These are phyloP conservation scores for Starmerella floris DNA, from an alignment of 805 yeast genomes.

Conservation along the genomic window DNA sequence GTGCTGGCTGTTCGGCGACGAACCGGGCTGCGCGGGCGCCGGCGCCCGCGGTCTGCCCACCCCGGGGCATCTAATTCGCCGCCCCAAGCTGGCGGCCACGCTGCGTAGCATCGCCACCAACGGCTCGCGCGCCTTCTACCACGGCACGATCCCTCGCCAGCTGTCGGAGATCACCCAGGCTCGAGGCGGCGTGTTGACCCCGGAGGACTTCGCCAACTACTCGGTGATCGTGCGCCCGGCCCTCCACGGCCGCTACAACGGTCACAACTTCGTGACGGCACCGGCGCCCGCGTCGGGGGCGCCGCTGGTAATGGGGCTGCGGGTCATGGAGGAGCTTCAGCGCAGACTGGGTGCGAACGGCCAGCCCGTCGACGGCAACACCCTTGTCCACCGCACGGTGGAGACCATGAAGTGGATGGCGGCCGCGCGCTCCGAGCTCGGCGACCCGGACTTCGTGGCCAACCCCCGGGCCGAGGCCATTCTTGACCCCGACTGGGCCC, in stretches of 20 bases:
- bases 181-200: conserved; percentile 54
- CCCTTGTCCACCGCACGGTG: conserved; percentile 48
- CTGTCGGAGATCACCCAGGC: conserved; percentile 39
- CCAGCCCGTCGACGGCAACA: conserved; percentile 32
- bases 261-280: conserved; percentile 40
- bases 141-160: conserved; percentile 58
- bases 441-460: conserved; percentile 39
- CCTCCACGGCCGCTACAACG: conserved; percentile 32
- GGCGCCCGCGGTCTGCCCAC: neutral
- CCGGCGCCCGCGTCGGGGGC: conserved; percentile 76
- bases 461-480: conserved; percentile 34
- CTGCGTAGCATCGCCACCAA: conserved; percentile 54
- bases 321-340: conserved; percentile 41
- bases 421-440: conserved; percentile 70
- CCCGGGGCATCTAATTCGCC: conserved; percentile 15
- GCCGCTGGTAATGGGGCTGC: conserved; percentile 62
- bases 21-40: conserved; percentile 2
- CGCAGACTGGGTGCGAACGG: conserved; percentile 19
- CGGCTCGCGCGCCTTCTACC: conserved; percentile 74
- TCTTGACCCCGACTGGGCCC: conserved; percentile 45
- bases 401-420: conserved; percentile 94
- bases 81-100: conserved; percentile 55
- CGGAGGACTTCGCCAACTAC: conserved; percentile 56
- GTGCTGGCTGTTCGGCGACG: conserved; percentile 23
- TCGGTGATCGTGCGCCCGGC: conserved; percentile 36